Conservation (phyloP, 495 filamentous ascomycete genomes). For the Aspergillus sparsus region DNA sequence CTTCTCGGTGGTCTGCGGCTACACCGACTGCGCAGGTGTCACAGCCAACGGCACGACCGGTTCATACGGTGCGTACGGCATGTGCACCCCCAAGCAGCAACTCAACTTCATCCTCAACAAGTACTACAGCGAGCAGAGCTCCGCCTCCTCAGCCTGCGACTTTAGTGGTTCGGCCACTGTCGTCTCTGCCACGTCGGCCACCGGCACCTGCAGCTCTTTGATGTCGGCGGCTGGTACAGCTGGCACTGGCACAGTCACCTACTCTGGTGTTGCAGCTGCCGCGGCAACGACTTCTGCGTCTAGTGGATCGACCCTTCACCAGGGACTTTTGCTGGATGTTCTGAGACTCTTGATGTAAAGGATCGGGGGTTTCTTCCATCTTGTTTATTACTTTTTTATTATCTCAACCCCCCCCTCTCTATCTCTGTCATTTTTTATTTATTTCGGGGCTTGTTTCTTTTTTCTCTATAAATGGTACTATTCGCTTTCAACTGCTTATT, state of each 20-base stretch:
- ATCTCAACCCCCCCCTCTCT: too few relatives aligned
- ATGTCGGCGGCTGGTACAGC: constrained; percentile 62
- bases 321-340: too few relatives aligned
- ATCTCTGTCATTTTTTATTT: too few relatives aligned
- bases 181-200: constrained; percentile 48
- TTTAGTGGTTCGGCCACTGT: constrained; percentile 69
- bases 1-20: constrained; percentile 74
- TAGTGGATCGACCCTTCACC: background rate
- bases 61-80: constrained; percentile 83
- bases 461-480: too few relatives aligned
- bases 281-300: constrained; percentile 1
- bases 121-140: constrained; percentile 70
- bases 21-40: constrained; percentile 69
- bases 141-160: constrained; percentile 63
- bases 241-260: constrained; percentile 41
- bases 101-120: constrained; percentile 78
- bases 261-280: constrained; percentile 22
- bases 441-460: too few relatives aligned
- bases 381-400: too few relatives aligned
- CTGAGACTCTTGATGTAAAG: too few relatives aligned
- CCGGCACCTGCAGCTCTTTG: constrained; percentile 54
- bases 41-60: constrained; percentile 67
- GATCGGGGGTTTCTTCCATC: too few relatives aligned
- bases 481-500: too few relatives aligned
- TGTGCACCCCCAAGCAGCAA: constrained; percentile 78